These are phyloP conservation scores for Micractinium sp. DNA, from an alignment of 139 green algal genomes.

Conservation along the genomic window DNA sequence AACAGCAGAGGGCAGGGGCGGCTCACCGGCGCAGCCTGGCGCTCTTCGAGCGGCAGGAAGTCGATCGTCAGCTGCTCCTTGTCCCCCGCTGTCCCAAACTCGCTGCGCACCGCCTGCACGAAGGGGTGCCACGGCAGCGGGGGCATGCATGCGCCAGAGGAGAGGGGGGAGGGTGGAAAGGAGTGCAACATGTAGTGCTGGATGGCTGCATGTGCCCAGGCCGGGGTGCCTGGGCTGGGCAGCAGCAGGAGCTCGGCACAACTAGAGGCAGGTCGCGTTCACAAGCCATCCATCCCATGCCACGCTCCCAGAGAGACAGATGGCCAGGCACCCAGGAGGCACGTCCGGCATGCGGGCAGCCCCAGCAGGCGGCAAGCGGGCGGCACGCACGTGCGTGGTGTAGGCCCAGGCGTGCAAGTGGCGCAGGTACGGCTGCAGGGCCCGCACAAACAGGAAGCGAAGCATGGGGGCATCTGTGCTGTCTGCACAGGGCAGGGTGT, in stretches of 20 bases:
- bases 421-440: conserved; percentile 35
- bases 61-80: conserved; percentile 25
- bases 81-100: conserved; percentile 19
- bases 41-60: conserved; percentile 16
- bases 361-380: background rate
- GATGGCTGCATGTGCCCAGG: background rate
- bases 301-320: background rate
- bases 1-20: background rate
- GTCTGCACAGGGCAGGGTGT: background rate
- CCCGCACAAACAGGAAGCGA: conserved; percentile 32
- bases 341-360: background rate
- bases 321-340: background rate
- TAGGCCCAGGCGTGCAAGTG: conserved; percentile 35
- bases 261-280: too few relatives aligned
- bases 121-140: background rate
- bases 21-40: background rate
- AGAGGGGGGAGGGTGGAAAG: background rate
- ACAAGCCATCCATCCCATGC: background rate
- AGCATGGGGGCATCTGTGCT: background rate
- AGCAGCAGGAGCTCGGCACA: too few relatives aligned
- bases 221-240: too few relatives aligned
- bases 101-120: background rate
- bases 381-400: conserved; percentile 5
- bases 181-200: background rate
- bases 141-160: too few relatives aligned